Conservation (phyloP, 2,329 filamentous ascomycete genomes). For the Diplodia corticola region DNA sequence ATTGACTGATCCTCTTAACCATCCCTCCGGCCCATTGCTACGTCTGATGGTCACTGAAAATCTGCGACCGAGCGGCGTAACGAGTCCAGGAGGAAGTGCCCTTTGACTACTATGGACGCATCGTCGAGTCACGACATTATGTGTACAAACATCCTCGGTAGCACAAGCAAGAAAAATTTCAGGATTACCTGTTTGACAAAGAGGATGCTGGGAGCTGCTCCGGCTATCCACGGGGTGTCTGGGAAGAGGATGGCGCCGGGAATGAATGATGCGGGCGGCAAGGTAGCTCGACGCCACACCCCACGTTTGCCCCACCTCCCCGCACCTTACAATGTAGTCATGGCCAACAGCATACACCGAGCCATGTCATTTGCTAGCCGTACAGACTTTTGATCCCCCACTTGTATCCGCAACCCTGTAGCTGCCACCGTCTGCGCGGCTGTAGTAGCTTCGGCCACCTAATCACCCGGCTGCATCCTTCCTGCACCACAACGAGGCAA, state of each 20-base stretch:
- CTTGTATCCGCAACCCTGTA: not conserved
- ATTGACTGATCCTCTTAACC: too few relatives aligned
- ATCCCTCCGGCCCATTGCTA: too few relatives aligned
- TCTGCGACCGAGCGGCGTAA: too few relatives aligned
- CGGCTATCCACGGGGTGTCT: not conserved
- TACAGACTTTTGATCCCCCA: not conserved
- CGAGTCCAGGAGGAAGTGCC: too few relatives aligned
- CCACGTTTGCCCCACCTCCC: not conserved
- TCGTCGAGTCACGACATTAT: too few relatives aligned
- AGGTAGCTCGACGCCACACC: not conserved
- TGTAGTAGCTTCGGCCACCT: not conserved
- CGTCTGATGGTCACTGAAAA: too few relatives aligned
- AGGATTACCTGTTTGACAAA: too few relatives aligned
- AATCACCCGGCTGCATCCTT: too few relatives aligned
- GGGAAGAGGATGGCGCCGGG: too few relatives aligned
- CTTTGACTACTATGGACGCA: too few relatives aligned
- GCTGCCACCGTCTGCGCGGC: not conserved
- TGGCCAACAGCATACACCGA: not conserved
- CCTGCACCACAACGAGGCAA: not conserved
- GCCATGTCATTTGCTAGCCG: not conserved
- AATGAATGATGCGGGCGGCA: not conserved
- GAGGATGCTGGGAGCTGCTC: not conserved
- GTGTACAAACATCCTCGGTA: too few relatives aligned
- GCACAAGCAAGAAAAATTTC: too few relatives aligned
- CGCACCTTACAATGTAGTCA: not conserved